Conservation (phyloP, 306 rosid species). For the Quercus suber region DNA sequence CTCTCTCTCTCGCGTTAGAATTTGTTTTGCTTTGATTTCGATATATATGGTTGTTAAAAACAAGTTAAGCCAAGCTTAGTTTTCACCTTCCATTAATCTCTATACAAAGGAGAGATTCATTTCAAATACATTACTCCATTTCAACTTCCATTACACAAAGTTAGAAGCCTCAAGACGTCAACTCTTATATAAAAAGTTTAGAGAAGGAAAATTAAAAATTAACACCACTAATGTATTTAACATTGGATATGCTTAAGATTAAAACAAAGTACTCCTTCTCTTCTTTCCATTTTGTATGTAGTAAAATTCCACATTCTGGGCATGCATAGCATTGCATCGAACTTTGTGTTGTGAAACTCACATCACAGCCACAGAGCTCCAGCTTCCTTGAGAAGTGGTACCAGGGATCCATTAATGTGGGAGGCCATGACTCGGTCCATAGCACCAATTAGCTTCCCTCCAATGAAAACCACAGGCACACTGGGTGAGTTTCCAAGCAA, state of each 20-base stretch:
- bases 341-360: neutral
- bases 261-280: neutral
- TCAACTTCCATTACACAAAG: neutral
- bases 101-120: neutral
- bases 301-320: neutral
- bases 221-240: neutral
- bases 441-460: constrained; percentile 81
- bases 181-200: neutral
- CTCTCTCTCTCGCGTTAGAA: neutral
- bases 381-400: constrained; percentile 95
- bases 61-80: neutral
- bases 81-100: neutral
- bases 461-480: constrained; percentile 84
- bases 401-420: constrained; percentile 82
- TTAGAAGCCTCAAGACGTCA: neutral
- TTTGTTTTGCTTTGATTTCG: neutral
- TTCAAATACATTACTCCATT: neutral
- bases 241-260: neutral
- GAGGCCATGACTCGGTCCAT: constrained; percentile 95
- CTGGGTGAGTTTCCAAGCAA: constrained; percentile 54
- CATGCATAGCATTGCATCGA: neutral
- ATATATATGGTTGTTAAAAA: neutral
- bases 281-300: neutral
- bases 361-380: constrained; percentile 90
- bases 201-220: neutral